Conservation (phyloP, 2,329 filamentous ascomycete genomes). For the Trichoderma oligosporum region DNA sequence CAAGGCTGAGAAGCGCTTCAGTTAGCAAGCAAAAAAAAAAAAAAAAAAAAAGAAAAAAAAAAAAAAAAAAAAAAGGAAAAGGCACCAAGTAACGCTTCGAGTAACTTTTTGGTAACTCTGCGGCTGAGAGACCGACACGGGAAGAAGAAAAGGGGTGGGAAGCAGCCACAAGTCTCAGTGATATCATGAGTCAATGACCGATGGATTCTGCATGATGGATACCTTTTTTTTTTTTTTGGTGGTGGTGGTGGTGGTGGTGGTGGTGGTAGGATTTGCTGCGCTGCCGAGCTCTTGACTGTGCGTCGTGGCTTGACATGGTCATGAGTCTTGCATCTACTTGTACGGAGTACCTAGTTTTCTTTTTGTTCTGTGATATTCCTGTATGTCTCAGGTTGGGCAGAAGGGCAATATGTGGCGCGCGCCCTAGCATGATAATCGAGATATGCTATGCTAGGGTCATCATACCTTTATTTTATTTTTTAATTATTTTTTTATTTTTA, state of each 20-base stretch:
- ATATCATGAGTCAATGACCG: constrained; percentile 6
- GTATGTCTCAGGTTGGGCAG: constrained; percentile 15
- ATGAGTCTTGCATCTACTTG: background rate
- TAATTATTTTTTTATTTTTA: too few species aligned
- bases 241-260: too few species aligned
- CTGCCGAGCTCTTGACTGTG: background rate
- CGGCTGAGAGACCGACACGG: background rate
- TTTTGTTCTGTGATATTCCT: constrained; percentile 4
- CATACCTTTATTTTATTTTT: too few species aligned
- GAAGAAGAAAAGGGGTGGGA: background rate
- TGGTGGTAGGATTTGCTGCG: background rate
- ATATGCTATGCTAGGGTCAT: too few species aligned
- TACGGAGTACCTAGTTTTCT: background rate
- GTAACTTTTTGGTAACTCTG: constrained; percentile 6
- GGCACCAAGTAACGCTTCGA: background rate
- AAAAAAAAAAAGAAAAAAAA: background rate
- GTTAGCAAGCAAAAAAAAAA: background rate
- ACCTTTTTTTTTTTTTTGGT: too few species aligned
- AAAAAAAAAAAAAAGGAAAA: background rate
- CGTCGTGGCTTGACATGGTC: constrained; percentile 6
- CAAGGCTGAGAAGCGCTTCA: constrained; percentile 1
- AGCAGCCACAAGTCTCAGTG: too few species aligned
- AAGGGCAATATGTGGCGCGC: constrained; percentile 1
- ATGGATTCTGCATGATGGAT: constrained; percentile 2
- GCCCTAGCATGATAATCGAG: background rate